Percentiles rank a stretch among this genome's conserved stretches.
These are phyloP conservation scores for Laguncularia racemosa DNA, from an alignment of 345 rosid species.

Conservation along the genomic window DNA sequence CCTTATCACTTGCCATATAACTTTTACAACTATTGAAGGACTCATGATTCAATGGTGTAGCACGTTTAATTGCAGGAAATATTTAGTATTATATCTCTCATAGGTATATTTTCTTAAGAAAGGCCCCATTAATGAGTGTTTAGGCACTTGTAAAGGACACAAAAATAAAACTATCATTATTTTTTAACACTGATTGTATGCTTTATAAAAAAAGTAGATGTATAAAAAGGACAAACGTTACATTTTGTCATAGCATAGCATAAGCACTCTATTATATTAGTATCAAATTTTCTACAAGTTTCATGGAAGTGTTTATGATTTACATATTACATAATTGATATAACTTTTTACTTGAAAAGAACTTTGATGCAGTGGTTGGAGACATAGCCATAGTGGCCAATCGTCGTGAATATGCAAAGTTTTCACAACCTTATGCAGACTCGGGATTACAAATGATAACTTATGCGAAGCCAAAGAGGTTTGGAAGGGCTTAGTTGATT, in stretches of 20 bases:
- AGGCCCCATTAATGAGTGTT: too few relatives aligned
- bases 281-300: not conserved
- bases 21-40: constrained; percentile 8
- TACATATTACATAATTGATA: not conserved
- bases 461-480: not conserved
- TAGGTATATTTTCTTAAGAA: too few relatives aligned
- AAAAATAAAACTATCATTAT: too few relatives aligned
- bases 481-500: constrained; percentile 15
- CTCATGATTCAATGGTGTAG: constrained; percentile 12
- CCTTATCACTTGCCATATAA: constrained; percentile 10
- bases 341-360: constrained; percentile 2
- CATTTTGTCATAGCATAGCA: too few relatives aligned
- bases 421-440: constrained; percentile 23
- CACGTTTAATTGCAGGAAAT: not conserved
- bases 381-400: constrained; percentile 19
- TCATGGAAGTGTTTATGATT: not conserved
- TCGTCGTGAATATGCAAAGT: constrained; percentile 7
- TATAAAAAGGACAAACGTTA: too few relatives aligned
- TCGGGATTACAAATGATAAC: constrained; percentile 13
- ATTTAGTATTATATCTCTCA: not conserved
- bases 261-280: not conserved
- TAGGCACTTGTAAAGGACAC: too few relatives aligned
- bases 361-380: constrained; percentile 18
- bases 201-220: too few relatives aligned
- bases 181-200: too few relatives aligned